Percentiles rank a stretch among this genome's conserved stretches.
These are phyloP conservation scores for Sinapis alba DNA, from an alignment of 441 rosid species.

Conservation along the genomic window DNA sequence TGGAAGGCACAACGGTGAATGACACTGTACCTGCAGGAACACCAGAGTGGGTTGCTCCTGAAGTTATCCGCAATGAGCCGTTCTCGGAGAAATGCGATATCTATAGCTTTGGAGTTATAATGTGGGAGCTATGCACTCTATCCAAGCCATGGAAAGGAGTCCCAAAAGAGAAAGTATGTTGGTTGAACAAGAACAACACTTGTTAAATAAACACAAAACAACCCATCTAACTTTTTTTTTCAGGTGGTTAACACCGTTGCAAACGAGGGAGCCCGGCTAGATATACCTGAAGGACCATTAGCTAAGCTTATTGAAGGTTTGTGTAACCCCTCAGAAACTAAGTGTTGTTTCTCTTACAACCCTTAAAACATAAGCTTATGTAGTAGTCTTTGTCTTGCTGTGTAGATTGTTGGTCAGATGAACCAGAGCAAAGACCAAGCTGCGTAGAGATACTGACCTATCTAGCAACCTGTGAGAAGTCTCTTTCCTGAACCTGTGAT, in stretches of 20 bases:
- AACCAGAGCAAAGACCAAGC: conserved; percentile 74
- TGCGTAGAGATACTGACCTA: conserved; percentile 69
- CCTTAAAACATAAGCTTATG: conserved; percentile 3
- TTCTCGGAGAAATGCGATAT: conserved; percentile 83
- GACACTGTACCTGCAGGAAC: conserved; percentile 81
- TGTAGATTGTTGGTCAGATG: conserved; percentile 85
- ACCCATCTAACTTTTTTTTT: background rate
- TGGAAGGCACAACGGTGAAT: conserved; percentile 48
- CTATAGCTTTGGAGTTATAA: conserved; percentile 8
- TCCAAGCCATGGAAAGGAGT: background rate
- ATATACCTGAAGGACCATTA: conserved; percentile 75
- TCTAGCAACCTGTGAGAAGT: conserved; percentile 64
- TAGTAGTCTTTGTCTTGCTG: background rate
- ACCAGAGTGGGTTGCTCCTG: conserved; percentile 95
- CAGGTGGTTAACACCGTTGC: conserved; percentile 60
- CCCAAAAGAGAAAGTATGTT: background rate
- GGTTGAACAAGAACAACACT: background rate
- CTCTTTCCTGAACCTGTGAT: conserved; percentile 44
- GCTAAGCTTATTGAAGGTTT: conserved; percentile 74
- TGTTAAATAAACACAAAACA: background rate
- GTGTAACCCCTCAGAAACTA: conserved; percentile 3
- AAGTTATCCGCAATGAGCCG: conserved; percentile 76
- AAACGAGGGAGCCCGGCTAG: conserved; percentile 68
- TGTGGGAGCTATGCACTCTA: conserved; percentile 4
- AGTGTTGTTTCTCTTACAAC: background rate